Percentiles rank a stretch among this genome's conserved stretches.
phyloP scores from a whole-genome alignment of 2,329 filamentous ascomycete species.

The Septoria petroselini region DNA sequence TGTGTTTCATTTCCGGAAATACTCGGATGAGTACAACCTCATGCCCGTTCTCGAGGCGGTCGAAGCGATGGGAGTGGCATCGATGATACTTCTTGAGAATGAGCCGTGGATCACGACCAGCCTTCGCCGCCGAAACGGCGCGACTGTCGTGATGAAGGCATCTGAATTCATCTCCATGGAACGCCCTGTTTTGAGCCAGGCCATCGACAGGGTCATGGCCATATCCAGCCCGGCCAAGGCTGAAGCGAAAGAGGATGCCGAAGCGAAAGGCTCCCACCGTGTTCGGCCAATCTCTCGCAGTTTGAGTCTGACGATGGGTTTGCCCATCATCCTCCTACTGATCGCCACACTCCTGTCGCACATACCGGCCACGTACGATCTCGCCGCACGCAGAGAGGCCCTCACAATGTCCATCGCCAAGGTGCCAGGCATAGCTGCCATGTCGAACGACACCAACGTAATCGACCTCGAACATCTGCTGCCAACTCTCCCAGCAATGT shows the following conservation, averaged over 20 bases:
- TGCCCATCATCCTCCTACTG: constrained; percentile 5
- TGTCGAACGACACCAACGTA: constrained; percentile 19
- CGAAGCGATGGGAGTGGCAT: constrained; percentile 9
- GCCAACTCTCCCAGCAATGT: constrained; percentile 19
- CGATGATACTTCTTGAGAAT: background rate
- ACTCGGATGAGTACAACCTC: background rate
- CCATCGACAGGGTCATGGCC: background rate
- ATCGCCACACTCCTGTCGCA: background rate
- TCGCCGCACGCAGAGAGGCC: constrained; percentile 23
- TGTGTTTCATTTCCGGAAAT: constrained; percentile 15
- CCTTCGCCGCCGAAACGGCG: no score
- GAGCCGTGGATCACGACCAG: no score
- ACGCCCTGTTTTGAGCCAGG: background rate
- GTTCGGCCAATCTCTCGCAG: no score
- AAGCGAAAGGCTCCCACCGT: background rate
- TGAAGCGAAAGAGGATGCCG: background rate
- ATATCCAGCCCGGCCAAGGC: no score
- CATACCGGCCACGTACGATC: constrained; percentile 3
- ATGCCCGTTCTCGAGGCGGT: constrained; percentile 11
- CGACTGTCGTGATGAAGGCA: no score
- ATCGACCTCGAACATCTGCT: constrained; percentile 33
- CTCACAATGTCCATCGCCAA: constrained; percentile 23
- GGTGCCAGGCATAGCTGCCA: constrained; percentile 11
- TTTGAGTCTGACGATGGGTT: background rate
- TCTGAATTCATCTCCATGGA: constrained; percentile 3